Base-by-base conservation (phyloP, 2,329 filamentous ascomycete species). In the Grosmannia clavigera region DNA sequence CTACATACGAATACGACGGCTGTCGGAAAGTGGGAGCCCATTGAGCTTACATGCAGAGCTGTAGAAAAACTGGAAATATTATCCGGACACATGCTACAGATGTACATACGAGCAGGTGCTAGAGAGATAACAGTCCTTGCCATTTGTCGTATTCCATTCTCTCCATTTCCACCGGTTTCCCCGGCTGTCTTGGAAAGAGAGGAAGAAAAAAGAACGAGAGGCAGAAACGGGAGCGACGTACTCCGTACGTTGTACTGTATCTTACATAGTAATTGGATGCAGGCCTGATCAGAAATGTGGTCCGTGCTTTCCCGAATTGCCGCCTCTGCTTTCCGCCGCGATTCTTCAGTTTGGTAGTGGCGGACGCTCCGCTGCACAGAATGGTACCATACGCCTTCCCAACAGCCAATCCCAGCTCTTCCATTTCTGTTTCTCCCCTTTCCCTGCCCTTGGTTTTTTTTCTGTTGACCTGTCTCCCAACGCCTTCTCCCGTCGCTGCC, bases 331-430 rank as follows among this genome's bases (percentile, higher is more conserved):
- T 29, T 51, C 22, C 22, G n/a, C 43, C n/a, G 43, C 6, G 12
- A 16, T 16, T 40, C 38, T 48, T 25, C 16, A 48, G 4, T 27
- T 12, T 14, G 22, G 22, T 51, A 51, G 48, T 25, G 48, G 48
- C 48, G 48, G 22, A 27, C 52, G 29, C 52, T 35, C 52, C 52
- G 52, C 27, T 29, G n/a, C 16, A 25, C 19, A 12, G 29, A 31
- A 38, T 38, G 35, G 35, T 38, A 10, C 35, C 22, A 22, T 22
- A 22, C 22, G 22, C 22, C 22, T 22, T 6, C 35, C 16, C 5
- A 22, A 22, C 58, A 58, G 60, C 63, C 63, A 64, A 64, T 64
- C 63, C 63, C 25, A 61, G 48, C 51, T 14, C 31, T 54, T 55
- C 3, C 38, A 63, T 61, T 63, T 61, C 55, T 61, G 56, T 55